Conservation (phyloP, 2,329 filamentous ascomycete genomes). For the Botrytis paeoniae region DNA sequence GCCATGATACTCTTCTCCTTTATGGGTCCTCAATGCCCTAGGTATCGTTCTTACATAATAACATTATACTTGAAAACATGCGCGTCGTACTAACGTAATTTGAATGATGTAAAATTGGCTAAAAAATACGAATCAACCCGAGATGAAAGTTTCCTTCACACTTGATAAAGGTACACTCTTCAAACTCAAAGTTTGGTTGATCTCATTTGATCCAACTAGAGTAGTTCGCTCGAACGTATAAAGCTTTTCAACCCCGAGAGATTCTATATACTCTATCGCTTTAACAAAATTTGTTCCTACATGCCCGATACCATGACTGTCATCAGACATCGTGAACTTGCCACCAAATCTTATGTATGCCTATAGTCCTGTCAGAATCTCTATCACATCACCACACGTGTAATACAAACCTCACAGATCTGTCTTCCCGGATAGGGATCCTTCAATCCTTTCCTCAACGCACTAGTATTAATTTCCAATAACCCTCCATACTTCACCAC, state of each 20-base stretch:
- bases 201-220: neutral
- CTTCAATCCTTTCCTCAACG: conserved; percentile 80
- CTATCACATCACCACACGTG: neutral
- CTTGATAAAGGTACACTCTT: conserved; percentile 25
- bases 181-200: neutral
- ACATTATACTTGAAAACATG: neutral
- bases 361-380: neutral
- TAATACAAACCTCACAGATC: conserved; percentile 59
- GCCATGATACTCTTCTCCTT: neutral
- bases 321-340: conserved; percentile 86
- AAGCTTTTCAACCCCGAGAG: conserved; percentile 61
- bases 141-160: conserved; percentile 30
- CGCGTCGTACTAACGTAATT: too few species aligned
- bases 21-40: neutral
- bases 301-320: conserved; percentile 86
- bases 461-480: conserved; percentile 86
- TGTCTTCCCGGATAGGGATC: conserved; percentile 83
- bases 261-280: conserved; percentile 67
- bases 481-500: conserved; percentile 73
- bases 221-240: conserved; percentile 37
- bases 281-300: conserved; percentile 79
- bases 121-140: neutral
- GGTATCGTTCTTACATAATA: neutral
- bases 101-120: neutral
- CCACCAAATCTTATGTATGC: conserved; percentile 72